Base-by-base conservation (phyloP, 2,329 filamentous ascomycete species). In the Calonectria hawksworthii region DNA sequence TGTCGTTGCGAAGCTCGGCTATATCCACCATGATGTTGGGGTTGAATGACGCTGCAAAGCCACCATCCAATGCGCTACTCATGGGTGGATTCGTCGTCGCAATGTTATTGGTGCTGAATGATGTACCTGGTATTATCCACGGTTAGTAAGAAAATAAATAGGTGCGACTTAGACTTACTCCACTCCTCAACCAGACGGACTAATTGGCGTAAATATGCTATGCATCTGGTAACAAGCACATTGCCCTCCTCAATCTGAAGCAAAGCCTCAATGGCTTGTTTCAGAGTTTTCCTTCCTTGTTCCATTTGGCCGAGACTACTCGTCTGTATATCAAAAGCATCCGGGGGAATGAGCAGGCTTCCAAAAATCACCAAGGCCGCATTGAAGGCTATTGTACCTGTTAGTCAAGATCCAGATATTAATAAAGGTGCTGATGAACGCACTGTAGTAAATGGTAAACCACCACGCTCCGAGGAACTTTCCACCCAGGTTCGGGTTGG, bases 401-500 rank as follows among this genome's bases (percentile, higher is more conserved):
- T 61, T 14, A 69, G 52, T 47, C 21, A 47, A 8, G 2, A 5
- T 47, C 1, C 8, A 47, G 7, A 18, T 4, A 23, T 47, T 1
- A 21, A 23, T 2, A 4, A 4, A 7, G 21, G 13, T 23, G 21
- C 21, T 23, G 9, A 47, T 47, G 13, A 16, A 38, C 67, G 1
- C 13, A 75, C 76, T 61, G 50, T 77, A 78, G 34, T 78, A 78
- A 4, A 77, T 61, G 0, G 74, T 77, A 9, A 77, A 78, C 76
- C 76, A 78, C 76, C 76, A 78, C 0, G 76, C 76, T 1, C 76
- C 76, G 0, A 78, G 54, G 4, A 77, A 41, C 16, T 73, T 36
- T 0, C 67, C 50, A 8, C 21, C 76, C 38, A 63, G 52, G 6
- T 72, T 52, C 16, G 50, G 54, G 2, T 66, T 67, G 3, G n/a